These are phyloP conservation scores for Psilocybe subaeruginosa DNA, from an alignment of 768 basidiomycete genomes.

Conservation along the genomic window DNA sequence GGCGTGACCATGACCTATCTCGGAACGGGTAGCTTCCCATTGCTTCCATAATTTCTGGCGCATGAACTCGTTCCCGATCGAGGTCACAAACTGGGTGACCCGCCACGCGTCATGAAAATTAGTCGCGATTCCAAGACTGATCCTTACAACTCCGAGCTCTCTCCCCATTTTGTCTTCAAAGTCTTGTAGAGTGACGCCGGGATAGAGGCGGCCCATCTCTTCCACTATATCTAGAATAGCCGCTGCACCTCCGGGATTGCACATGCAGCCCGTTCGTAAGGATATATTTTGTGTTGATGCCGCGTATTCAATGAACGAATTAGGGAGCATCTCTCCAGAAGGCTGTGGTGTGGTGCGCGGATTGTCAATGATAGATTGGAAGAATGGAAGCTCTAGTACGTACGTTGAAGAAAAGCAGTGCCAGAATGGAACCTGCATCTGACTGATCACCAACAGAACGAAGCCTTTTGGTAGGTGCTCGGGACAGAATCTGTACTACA, in stretches of 20 bases:
- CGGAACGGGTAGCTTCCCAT: constrained; percentile 27
- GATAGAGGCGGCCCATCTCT: constrained; percentile 63
- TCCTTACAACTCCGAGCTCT: constrained; percentile 75
- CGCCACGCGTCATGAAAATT: constrained; percentile 77
- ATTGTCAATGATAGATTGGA: constrained; percentile 10
- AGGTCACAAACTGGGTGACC: constrained; percentile 50
- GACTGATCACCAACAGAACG: constrained; percentile 65
- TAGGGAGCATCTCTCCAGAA: constrained; percentile 65
- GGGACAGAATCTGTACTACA: constrained; percentile 72
- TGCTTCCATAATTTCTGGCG: constrained; percentile 28
- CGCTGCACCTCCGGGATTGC: constrained; percentile 83
- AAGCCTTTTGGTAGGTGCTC: constrained; percentile 53
- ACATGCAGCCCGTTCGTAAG: constrained; percentile 85
- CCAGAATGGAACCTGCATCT: constrained; percentile 65
- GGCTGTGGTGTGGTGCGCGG: constrained; percentile 42
- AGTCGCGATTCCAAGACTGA: constrained; percentile 80
- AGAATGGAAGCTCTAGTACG: constrained; percentile 27
- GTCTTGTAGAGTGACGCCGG: constrained; percentile 61
- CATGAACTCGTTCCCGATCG: constrained; percentile 39
- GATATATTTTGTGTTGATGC: constrained; percentile 70
- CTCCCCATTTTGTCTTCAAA: constrained; percentile 64
- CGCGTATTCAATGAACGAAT: constrained; percentile 73
- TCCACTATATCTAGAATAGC: constrained; percentile 67
- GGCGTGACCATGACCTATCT: constrained; percentile 19
- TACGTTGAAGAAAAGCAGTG: constrained; percentile 66